Evolutionary conservation across 2,329 filamentous ascomycete species (phyloP), one percentile per base, ranked within the genome.

Genomic region (Aspergillus bombycis): DNA sequence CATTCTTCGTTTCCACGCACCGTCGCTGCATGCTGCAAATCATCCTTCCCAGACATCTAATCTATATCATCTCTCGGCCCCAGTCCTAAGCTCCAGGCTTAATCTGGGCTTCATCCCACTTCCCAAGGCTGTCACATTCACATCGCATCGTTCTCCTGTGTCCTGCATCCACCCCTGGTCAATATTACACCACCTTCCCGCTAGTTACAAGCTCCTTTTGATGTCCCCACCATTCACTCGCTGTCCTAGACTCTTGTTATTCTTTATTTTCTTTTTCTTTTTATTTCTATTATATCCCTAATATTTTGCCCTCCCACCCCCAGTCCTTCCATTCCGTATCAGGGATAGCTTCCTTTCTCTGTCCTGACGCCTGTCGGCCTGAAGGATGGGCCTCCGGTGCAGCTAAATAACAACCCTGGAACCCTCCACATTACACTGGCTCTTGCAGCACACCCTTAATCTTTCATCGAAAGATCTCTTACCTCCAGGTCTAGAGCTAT

Each of bases 401-500:
- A 76, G 72, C 75, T 77, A 77, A 76, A 77, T 77, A 78, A 75
- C 69, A 68, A 77, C 73, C 76, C 74, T 77, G 74, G 75, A 76
- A 52, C 75, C 75, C 75, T 76, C 73, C 72, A 75, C 68, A 69
- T 69, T 68, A 63, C 65, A 60, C 57, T 67, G 57, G 64, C 68
- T 65, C 62, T 71, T 66, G 63, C 70, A 71, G 69, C 61, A 60
- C 65, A 70, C 69, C 66, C 68, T 72, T 63, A 62, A 67, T 60
- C 64, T 64, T 67, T 70, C 64, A 65, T 65, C 64, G 53, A 56
- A 38, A 64, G 23, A 56, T 52, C 46, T 60, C 56, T 58, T 53
- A 45, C 62, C 62, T 67, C 71, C 65, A 66, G 65, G 67, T 66
- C 68, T 67, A 70, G 66, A 68, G 67, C 70, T 65, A 71, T 68